phyloP scores from a whole-genome alignment of 129 eudicot genomes.

The Pittosporum tobira region DNA sequence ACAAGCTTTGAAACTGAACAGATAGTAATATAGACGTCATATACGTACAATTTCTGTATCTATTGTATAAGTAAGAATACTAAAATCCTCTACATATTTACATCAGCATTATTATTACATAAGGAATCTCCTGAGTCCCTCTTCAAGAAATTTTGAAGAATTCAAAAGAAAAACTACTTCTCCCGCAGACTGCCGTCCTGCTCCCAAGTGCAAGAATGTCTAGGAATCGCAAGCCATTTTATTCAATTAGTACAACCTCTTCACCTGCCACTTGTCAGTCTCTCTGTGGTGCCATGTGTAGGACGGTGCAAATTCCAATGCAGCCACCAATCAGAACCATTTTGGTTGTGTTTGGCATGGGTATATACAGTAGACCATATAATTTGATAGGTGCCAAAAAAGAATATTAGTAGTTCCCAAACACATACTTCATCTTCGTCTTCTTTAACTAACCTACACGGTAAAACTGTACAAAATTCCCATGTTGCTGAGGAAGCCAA shows the following conservation, averaged over 20 bases:
- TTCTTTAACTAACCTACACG: background rate
- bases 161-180: background rate
- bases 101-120: no score
- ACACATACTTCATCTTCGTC: conserved; percentile 1
- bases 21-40: no score
- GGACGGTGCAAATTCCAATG: background rate
- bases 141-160: background rate
- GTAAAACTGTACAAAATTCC: conserved; percentile 4
- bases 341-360: conserved; percentile 12
- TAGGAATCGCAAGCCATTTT: no score
- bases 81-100: no score
- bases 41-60: no score
- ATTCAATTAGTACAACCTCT: background rate
- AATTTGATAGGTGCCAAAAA: background rate
- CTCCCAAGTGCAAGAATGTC: no score
- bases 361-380: background rate
- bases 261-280: background rate
- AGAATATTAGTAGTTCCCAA: background rate
- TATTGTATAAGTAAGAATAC: no score
- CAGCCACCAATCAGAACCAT: conserved; percentile 5
- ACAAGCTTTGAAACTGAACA: no score
- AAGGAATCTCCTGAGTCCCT: no score
- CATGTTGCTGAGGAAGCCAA: background rate
- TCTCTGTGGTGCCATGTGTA: background rate
- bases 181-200: background rate